phyloP scores from a whole-genome alignment of 441 rosid genomes.

The Daphne laureola region DNA sequence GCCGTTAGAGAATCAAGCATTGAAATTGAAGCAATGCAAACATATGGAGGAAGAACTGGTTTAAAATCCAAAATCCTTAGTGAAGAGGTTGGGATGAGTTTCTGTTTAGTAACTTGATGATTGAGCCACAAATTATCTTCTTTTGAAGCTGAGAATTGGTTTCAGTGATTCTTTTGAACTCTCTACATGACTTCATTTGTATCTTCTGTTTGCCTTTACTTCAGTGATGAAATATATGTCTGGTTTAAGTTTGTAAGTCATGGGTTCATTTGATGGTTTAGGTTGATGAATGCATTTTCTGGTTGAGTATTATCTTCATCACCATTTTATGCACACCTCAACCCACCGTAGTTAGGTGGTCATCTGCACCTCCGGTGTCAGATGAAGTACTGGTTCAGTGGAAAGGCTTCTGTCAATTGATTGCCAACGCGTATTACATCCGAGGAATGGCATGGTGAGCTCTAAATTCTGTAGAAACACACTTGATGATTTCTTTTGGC shows the following conservation, averaged over 20 bases:
- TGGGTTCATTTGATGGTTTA: conserved; percentile 19
- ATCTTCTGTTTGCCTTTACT: too few species aligned
- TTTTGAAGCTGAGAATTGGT: too few species aligned
- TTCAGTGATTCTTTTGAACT: too few species aligned
- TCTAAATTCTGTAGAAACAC: conserved; percentile 6
- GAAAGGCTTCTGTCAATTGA: conserved; percentile 89
- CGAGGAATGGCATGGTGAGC: conserved; percentile 93
- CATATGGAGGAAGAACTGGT: conserved; percentile 54
- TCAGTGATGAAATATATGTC: too few species aligned
- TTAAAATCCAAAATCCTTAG: conserved; percentile 51
- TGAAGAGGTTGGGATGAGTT: conserved; percentile 38
- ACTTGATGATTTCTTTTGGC: neutral
- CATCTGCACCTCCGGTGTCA: conserved; percentile 58
- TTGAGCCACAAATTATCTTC: too few species aligned
- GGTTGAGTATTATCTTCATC: conserved; percentile 85
- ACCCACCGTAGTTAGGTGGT: conserved; percentile 85
- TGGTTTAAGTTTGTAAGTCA: too few species aligned
- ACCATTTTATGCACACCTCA: conserved; percentile 94
- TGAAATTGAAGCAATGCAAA: conserved; percentile 55
- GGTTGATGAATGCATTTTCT: conserved; percentile 81
- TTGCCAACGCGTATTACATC: conserved; percentile 76
- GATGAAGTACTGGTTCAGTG: conserved; percentile 49
- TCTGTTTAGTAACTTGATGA: too few species aligned
- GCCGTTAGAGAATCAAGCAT: conserved; percentile 64
- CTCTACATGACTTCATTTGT: too few species aligned